Percentiles rank a stretch among this genome's conserved stretches.
phyloP scores from a whole-genome alignment of 1,284 basidiomycete species.

The Schizopora paradoxa region DNA sequence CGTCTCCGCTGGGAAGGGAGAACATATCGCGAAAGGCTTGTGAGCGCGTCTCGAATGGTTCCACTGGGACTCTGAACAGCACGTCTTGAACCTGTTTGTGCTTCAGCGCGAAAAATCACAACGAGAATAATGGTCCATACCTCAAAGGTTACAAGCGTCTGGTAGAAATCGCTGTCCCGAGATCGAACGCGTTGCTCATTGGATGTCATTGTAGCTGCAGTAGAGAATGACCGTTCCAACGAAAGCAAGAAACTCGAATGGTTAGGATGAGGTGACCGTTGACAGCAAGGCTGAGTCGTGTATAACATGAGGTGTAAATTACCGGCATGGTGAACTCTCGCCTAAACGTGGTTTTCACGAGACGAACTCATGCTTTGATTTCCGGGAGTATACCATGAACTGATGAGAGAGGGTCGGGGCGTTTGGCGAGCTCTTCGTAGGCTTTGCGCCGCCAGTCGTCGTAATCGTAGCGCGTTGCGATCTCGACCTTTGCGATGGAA shows the following conservation, averaged over 20 bases:
- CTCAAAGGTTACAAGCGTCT: constrained; percentile 2
- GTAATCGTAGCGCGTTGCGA: constrained; percentile 7
- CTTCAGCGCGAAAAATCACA: background rate
- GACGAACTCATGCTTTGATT: too few species aligned
- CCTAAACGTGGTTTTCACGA: too few species aligned
- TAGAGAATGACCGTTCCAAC: background rate
- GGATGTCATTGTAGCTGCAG: background rate
- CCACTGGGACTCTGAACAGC: constrained; percentile 7
- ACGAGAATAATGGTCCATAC: background rate
- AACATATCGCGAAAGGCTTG: constrained; percentile 11
- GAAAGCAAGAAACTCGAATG: too few species aligned
- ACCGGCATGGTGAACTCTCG: too few species aligned
- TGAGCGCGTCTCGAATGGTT: constrained; percentile 4
- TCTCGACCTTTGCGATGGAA: constrained; percentile 6
- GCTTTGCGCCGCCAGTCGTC: background rate
- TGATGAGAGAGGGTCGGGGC: constrained; percentile 12
- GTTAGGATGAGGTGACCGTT: too few species aligned
- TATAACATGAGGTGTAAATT: too few species aligned
- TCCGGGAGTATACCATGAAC: too few species aligned
- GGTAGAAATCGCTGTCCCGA: background rate
- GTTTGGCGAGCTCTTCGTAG: constrained; percentile 1
- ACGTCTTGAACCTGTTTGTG: background rate
- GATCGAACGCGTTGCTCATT: too few species aligned
- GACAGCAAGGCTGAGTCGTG: too few species aligned
- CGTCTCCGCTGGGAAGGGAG: background rate